Evolutionary conservation across 2,329 filamentous ascomycete genomes (phyloP).

Genomic region (Falciphora oryzae): DNA sequence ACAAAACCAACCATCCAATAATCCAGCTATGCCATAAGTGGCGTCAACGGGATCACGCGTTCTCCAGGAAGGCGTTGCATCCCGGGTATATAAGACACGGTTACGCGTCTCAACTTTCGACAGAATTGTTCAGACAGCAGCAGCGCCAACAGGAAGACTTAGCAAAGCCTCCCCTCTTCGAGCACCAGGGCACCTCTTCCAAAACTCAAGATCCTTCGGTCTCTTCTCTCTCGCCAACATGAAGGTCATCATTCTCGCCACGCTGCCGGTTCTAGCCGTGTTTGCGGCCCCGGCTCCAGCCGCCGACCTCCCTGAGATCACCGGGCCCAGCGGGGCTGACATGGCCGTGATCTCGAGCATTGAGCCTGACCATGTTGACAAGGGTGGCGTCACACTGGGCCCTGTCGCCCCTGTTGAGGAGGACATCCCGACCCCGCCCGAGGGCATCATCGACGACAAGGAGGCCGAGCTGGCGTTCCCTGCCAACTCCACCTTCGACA

Average conservation of each 20-base stretch:
- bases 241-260: not conserved
- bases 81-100: not conserved
- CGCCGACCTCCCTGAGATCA: not conserved
- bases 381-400: not conserved
- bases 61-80: not conserved
- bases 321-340: not conserved
- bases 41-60: not conserved
- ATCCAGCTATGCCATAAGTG: not conserved
- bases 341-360: conserved; percentile 6
- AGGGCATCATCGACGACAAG: not conserved
- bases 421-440: no score
- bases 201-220: not conserved
- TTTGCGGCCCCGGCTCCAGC: not conserved
- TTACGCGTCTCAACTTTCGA: not conserved
- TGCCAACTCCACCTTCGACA: not conserved
- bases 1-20: not conserved
- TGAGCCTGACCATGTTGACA: not conserved
- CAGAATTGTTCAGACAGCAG: not conserved
- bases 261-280: not conserved
- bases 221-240: no score
- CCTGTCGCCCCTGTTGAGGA: not conserved
- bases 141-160: not conserved
- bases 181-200: not conserved
- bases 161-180: no score
- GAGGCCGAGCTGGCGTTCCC: not conserved